Evolutionary conservation across 139 green algal species (phyloP).

Genomic region (Tetraselmis chui): DNA sequence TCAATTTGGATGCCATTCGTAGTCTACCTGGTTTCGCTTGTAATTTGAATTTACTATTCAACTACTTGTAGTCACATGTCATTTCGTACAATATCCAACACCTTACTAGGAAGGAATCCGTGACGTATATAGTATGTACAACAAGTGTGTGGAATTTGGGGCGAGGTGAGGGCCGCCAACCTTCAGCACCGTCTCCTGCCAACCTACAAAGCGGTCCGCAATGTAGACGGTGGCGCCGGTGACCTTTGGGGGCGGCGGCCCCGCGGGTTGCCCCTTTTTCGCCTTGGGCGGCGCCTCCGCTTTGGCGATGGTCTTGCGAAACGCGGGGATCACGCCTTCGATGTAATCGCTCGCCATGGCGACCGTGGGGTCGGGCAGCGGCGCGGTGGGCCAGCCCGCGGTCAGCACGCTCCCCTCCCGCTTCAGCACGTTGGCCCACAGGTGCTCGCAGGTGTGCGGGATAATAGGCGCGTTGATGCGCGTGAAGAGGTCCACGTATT

Average conservation of each 20-base stretch:
- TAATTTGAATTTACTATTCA: no score
- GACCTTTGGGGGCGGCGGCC: slow-evolving; percentile 34
- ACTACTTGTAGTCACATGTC: no score
- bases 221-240: slow-evolving; percentile 56
- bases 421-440: slow-evolving; percentile 77
- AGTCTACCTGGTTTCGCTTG: no score
- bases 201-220: slow-evolving; percentile 67
- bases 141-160: slow-evolving; percentile 6
- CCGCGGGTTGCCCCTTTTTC: slow-evolving; percentile 49
- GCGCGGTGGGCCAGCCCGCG: slow-evolving; percentile 67
- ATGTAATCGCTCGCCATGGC: slow-evolving; percentile 30
- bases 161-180: not conserved
- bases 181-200: slow-evolving; percentile 56
- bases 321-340: slow-evolving; percentile 52
- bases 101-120: slow-evolving; percentile 4
- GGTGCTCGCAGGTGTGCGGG: slow-evolving; percentile 90
- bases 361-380: slow-evolving; percentile 40
- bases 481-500: slow-evolving; percentile 46
- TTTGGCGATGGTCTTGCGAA: slow-evolving; percentile 77
- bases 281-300: slow-evolving; percentile 66
- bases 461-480: slow-evolving; percentile 82
- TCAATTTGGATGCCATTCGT: no score
- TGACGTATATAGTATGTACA: slow-evolving; percentile 6
- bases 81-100: not conserved
- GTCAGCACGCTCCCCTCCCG: slow-evolving; percentile 47